phyloP scores from a whole-genome alignment of 306 rosid species.

The Crataegus laevigata region DNA sequence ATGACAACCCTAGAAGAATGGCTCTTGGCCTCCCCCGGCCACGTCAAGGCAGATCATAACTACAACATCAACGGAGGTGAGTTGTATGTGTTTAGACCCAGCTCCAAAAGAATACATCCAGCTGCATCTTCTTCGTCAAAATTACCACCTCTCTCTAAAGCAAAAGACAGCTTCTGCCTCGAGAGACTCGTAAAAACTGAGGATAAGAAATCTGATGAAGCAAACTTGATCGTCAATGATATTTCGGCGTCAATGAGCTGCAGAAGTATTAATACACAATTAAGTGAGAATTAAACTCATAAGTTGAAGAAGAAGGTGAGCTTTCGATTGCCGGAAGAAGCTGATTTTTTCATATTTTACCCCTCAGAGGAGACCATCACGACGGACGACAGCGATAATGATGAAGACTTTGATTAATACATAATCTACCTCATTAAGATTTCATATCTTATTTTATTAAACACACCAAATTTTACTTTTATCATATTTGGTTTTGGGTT shows the following conservation, averaged over 20 bases:
- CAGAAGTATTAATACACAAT: neutral
- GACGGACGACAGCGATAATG: neutral
- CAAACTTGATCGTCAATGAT: neutral
- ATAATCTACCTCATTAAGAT: neutral
- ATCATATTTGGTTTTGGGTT: neutral
- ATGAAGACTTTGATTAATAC: neutral
- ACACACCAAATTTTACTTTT: neutral
- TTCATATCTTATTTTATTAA: neutral
- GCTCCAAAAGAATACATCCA: constrained; percentile 17
- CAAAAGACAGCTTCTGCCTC: constrained; percentile 8
- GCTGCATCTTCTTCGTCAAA: constrained; percentile 9
- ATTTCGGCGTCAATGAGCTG: neutral
- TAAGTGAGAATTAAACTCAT: neutral
- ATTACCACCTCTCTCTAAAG: constrained; percentile 1
- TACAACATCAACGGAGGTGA: constrained; percentile 3
- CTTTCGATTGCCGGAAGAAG: constrained; percentile 32
- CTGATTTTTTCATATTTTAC: constrained; percentile 23
- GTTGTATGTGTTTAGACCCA: neutral
- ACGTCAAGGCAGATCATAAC: neutral
- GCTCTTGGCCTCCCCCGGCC: constrained; percentile 19
- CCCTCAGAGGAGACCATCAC: constrained; percentile 10
- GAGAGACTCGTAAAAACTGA: neutral
- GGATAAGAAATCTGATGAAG: neutral
- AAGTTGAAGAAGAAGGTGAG: constrained; percentile 27
- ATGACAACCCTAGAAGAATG: constrained; percentile 18